A percentile compares a stretch with the other conserved stretches of the same genome.
phyloP scores from a whole-genome alignment of 2,329 filamentous ascomycete genomes.

The Alternaria panax region DNA sequence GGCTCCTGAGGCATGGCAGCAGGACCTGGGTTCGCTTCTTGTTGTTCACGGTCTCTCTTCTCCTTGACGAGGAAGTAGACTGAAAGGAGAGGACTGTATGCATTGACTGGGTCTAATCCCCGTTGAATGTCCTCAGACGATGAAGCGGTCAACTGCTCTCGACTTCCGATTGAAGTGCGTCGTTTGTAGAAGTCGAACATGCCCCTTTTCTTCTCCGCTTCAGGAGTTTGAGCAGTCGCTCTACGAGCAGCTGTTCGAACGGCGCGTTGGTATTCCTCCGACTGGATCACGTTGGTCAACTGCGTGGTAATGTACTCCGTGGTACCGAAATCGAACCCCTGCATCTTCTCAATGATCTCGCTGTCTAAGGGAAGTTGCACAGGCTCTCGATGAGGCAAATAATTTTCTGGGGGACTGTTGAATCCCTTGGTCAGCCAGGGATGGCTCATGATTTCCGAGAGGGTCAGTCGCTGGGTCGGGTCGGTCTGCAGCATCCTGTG shows the following conservation, averaged over 20 bases:
- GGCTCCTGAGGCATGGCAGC: slow-evolving; percentile 64
- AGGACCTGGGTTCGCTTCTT: slow-evolving; percentile 66
- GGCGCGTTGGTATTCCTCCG: slow-evolving; percentile 90
- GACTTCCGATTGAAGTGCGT: slow-evolving; percentile 85
- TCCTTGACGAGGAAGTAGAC: slow-evolving; percentile 97
- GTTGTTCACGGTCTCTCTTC: slow-evolving; percentile 81
- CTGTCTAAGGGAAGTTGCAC: slow-evolving; percentile 83
- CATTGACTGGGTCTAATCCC: slow-evolving; percentile 87
- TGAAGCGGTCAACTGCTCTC: slow-evolving; percentile 83
- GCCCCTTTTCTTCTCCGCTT: slow-evolving; percentile 80
- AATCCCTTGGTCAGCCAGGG: slow-evolving; percentile 97
- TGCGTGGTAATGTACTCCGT: slow-evolving; percentile 83
- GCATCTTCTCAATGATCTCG: slow-evolving; percentile 90
- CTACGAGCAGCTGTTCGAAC: slow-evolving; percentile 74
- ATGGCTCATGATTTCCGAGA: slow-evolving; percentile 92
- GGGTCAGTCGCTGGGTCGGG: slow-evolving; percentile 81
- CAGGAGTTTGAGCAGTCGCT: slow-evolving; percentile 63
- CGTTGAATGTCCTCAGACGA: slow-evolving; percentile 85
- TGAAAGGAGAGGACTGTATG: slow-evolving; percentile 89
- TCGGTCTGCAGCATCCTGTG: slow-evolving; percentile 96
- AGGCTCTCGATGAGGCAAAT: slow-evolving; percentile 82
- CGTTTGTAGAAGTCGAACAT: slow-evolving; percentile 99
- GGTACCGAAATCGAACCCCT: slow-evolving; percentile 94
- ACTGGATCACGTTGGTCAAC: slow-evolving; percentile 85
- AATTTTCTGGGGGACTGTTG: slow-evolving; percentile 85